phyloP scores from a whole-genome alignment of 2,329 filamentous ascomycete genomes.

The Claviceps pazoutovae region DNA sequence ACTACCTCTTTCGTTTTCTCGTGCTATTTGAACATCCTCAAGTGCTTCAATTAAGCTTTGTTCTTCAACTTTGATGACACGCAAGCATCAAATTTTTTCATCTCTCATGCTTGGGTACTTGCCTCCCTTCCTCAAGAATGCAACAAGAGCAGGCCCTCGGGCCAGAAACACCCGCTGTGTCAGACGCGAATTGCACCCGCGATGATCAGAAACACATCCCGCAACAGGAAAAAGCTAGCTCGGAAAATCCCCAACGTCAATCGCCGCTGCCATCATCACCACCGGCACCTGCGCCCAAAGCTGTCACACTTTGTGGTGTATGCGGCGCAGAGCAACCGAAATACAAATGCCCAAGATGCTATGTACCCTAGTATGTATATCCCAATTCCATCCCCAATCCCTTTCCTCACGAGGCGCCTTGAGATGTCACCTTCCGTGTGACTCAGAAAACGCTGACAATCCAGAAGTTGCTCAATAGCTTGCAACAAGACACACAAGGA shows the following conservation, averaged over 20 bases:
- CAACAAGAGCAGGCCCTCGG: background rate
- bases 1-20: too few species aligned
- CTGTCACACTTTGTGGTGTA: constrained; percentile 30
- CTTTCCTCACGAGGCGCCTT: background rate
- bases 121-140: background rate
- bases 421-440: background rate
- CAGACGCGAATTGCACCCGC: background rate
- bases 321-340: constrained; percentile 38
- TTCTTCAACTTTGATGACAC: background rate
- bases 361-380: constrained; percentile 39
- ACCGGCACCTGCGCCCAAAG: background rate
- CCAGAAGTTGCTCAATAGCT: constrained; percentile 38
- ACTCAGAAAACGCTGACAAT: background rate
- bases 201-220: background rate
- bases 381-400: background rate
- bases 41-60: too few species aligned
- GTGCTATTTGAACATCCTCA: too few species aligned
- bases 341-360: constrained; percentile 50
- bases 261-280: background rate
- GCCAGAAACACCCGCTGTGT: background rate
- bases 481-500: constrained; percentile 41
- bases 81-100: background rate
- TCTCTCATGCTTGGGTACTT: background rate
- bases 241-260: background rate
- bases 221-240: background rate